Evolutionary conservation across 2,329 filamentous ascomycete species (phyloP), one percentile per base, ranked within the genome.

Genomic region (Penicillium olsonii): DNA sequence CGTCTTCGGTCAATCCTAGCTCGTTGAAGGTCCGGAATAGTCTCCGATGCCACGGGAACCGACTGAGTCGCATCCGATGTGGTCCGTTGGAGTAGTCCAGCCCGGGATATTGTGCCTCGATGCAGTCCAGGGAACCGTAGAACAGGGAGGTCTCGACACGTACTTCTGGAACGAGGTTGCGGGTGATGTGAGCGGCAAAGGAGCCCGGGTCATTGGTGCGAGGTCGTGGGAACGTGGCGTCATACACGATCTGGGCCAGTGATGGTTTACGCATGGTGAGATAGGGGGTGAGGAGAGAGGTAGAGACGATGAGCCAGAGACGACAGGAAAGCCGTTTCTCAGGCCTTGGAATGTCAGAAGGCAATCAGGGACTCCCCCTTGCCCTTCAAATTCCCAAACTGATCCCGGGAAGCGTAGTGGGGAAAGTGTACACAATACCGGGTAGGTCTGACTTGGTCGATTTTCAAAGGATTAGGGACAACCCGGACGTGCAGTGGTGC

Each of bases 41-140:
- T 52, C 75, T 75, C 55, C 74, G 74, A 67, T 87, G 84, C 73
- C 82, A 82, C 10, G 78, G 77, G 64, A 84, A 86, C 38, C 81
- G 80, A 45, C 80, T 74, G 11, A 87, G 74, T 34, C 84, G 77
- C 72, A 83, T 81, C 48, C 84, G 79, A 69, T 87, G 84, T 2
- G 83, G 81, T 6, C 72, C 69, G 60, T 82, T 76, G 39, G 80
- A 79, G 67, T 87, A 87, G 72, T 87, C 84, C 39, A 86, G 74
- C 27, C 84, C 84, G 0, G 84, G 84, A 60, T 87, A 86, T 51
- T 84, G 82, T 42, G 84, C 83, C 72, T 86, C 84, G 53, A 84
- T 76, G 60, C 78, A 83, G 71, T 85, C 82, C 38, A 85, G 74
- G 34, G 79, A 77, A 60, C 84, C 84, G 69, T 85, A 86, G 71